Percentiles rank a stretch among this genome's conserved stretches.
Conservation (phyloP, 148 eudicot genomes). For the Vaccinium macrocarpon region DNA sequence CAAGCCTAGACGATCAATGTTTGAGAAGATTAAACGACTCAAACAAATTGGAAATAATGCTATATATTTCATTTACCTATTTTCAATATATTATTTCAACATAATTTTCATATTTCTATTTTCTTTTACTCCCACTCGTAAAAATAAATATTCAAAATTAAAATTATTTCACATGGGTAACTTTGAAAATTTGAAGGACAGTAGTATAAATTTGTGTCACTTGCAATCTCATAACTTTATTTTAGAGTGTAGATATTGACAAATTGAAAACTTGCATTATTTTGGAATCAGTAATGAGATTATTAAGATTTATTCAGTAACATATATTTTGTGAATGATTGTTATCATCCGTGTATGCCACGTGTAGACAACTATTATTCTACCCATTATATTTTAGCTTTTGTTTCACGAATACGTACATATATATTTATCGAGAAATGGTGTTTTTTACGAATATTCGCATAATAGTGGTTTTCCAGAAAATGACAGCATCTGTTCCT, state of each 20-base stretch:
- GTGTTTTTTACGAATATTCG: not conserved
- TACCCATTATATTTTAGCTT: not conserved
- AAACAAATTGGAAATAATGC: no score
- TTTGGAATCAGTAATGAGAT: no score
- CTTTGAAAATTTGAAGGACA: not conserved
- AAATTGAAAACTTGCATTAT: no score
- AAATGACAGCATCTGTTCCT: not conserved
- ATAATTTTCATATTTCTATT: no score
- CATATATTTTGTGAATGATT: not conserved
- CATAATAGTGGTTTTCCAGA: not conserved
- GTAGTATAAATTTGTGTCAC: not conserved
- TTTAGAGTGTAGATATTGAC: no score
- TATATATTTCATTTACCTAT: not conserved
- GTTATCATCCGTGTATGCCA: not conserved
- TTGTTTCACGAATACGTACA: not conserved
- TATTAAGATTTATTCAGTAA: not conserved
- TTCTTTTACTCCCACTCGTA: not conserved
- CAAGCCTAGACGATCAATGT: no score
- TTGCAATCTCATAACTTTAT: no score
- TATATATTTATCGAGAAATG: no score
- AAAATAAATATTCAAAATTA: no score
- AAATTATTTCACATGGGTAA: not conserved
- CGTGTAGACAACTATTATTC: not conserved
- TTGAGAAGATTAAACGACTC: no score
- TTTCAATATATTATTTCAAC: no score